Base-by-base conservation (phyloP, 352 stramenopile species). In the Phytopythium chamaehyphon region DNA sequence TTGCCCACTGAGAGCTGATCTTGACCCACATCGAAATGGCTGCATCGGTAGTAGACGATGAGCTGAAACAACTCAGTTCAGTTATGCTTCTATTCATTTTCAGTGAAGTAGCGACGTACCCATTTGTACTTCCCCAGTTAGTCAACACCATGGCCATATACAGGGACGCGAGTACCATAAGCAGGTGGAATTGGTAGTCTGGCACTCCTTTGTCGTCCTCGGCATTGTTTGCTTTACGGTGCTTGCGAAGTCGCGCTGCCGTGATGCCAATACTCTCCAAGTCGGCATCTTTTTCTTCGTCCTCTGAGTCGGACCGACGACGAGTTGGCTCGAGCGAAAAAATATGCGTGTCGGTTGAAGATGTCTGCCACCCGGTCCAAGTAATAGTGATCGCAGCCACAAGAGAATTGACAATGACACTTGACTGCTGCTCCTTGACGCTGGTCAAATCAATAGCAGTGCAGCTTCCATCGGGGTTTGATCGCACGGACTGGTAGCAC, bases 21-120 rank as follows among this genome's bases (percentile, higher is more conserved):
- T 98, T 90, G 48, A 99, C 95, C 90, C 91, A 98, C 94, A 98
- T 98, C 5, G 77, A 91, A 22, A 88, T 71, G 6, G 82, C 61
- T 36, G 87, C 63, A 45, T 89, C 77, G n/a, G 62, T 52, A 11
- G 58, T 59, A 2, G 63, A 72, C 15, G 71, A 64, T 21, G 60
- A 71, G 21, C 66, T 83, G 47, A 40, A 19, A 37, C 6, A 12
- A 9, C 8, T 53, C 4, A 45, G 36, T 22, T 47, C 24, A 12
- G 15, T 28, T n/a, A n/a, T n/a, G n/a, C n/a, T n/a, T n/a, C n/a
- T n/a, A n/a, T n/a, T n/a, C n/a, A n/a, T n/a, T n/a, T n/a, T 53
- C 4, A 45, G 36, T 22, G 39, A 19, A 12, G 15, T 28, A 23
- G 8, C 35, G 1, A 31, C 53, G 45, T 72, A 88, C 77, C 76